Evolutionary conservation across 129 eudicot species (phyloP).

Genomic region (Flaveria bidentis): DNA sequence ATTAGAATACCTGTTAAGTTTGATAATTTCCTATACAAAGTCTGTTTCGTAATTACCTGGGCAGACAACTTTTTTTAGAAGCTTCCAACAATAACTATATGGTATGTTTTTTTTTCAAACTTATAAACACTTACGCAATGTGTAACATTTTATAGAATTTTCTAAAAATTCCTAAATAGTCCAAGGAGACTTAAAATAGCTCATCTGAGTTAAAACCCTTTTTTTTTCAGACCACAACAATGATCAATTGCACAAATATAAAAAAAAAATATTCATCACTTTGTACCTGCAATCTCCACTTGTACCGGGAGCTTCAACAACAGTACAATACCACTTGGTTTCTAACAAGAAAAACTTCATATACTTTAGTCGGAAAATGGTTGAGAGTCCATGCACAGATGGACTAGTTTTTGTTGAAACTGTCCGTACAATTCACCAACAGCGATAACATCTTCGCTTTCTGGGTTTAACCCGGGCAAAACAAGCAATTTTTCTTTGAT

Average conservation of each 20-base stretch:
- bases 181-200: not conserved
- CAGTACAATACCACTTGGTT: not conserved
- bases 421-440: slow-evolving; percentile 84
- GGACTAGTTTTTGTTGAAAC: slow-evolving; percentile 85
- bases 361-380: slow-evolving; percentile 52
- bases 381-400: slow-evolving; percentile 92
- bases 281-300: slow-evolving; percentile 3
- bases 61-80: too few species aligned
- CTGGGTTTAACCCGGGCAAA: slow-evolving; percentile 66
- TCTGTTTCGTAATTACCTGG: too few species aligned
- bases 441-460: slow-evolving; percentile 79
- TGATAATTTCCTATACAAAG: too few species aligned
- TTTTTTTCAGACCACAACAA: slow-evolving; percentile 21
- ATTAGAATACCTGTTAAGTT: too few species aligned
- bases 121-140: too few species aligned
- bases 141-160: too few species aligned
- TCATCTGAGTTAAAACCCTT: not conserved
- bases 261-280: not conserved
- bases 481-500: slow-evolving; percentile 49
- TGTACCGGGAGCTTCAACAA: slow-evolving; percentile 20
- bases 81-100: too few species aligned
- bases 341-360: not conserved
- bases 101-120: too few species aligned
- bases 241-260: not conserved
- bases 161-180: not conserved